Evolutionary conservation across 331 rosid genomes (phyloP).

Genomic region (Malus hybrid): DNA sequence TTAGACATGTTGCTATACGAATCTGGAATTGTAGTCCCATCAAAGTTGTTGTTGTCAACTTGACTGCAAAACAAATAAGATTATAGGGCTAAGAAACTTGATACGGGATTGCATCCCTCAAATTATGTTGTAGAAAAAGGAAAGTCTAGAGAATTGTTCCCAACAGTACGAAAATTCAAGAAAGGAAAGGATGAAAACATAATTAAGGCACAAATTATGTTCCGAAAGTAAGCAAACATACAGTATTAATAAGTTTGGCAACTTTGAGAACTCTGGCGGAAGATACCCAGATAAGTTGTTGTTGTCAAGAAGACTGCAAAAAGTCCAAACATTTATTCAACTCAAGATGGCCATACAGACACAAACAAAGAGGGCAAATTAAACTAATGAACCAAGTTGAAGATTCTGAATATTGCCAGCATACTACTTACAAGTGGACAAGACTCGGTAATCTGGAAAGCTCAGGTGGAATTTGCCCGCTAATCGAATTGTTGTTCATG

Average conservation of each 20-base stretch:
- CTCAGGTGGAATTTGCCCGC: slow-evolving; percentile 75
- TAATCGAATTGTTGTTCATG: slow-evolving; percentile 97
- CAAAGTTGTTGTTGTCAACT: slow-evolving; percentile 85
- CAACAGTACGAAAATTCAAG: neutral
- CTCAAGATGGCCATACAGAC: slow-evolving; percentile 7
- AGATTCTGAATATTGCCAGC: neutral
- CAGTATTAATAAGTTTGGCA: slow-evolving; percentile 48
- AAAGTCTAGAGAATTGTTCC: neutral
- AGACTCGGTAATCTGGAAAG: slow-evolving; percentile 54
- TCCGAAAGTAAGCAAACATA: slow-evolving; percentile 29
- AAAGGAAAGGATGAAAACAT: neutral
- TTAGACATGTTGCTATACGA: slow-evolving; percentile 57
- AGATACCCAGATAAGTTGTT: slow-evolving; percentile 66
- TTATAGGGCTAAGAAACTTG: neutral
- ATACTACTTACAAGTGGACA: slow-evolving; percentile 67
- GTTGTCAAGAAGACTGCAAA: slow-evolving; percentile 81
- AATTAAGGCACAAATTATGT: neutral
- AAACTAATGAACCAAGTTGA: slow-evolving; percentile 3
- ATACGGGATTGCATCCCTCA: neutral
- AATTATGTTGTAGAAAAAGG: neutral
- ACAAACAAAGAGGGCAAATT: neutral
- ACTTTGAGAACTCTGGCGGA: slow-evolving; percentile 57
- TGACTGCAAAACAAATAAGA: slow-evolving; percentile 62
- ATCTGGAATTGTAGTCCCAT: slow-evolving; percentile 53
- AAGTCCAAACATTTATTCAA: slow-evolving; percentile 11